These are phyloP conservation scores for Pseudoturritis turrita DNA, from an alignment of 345 rosid species.

Conservation along the genomic window DNA sequence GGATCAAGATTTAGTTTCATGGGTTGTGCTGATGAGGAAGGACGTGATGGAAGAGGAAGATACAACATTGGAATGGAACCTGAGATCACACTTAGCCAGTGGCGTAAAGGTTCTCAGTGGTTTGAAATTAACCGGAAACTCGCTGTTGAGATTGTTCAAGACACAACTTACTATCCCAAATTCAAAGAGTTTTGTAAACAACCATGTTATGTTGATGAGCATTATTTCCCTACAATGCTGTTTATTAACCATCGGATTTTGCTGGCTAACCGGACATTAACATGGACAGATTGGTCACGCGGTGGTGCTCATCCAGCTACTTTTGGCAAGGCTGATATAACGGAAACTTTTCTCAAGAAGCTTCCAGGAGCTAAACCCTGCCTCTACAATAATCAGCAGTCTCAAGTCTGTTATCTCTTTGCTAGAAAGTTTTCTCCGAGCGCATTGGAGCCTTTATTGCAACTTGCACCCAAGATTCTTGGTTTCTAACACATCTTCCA, in stretches of 20 bases:
- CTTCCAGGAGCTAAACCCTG: slow-evolving; percentile 44
- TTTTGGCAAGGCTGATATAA: slow-evolving; percentile 57
- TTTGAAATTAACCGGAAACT: slow-evolving; percentile 69
- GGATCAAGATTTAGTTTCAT: slow-evolving; percentile 64
- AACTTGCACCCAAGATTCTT: slow-evolving; percentile 45
- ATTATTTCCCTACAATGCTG: slow-evolving; percentile 88
- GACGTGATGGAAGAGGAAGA: slow-evolving; percentile 84
- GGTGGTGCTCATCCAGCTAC: slow-evolving; percentile 96
- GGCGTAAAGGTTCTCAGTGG: slow-evolving; percentile 99
- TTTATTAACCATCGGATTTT: slow-evolving; percentile 50
- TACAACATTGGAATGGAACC: slow-evolving; percentile 59
- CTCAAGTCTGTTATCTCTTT: slow-evolving; percentile 57
- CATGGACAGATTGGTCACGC: slow-evolving; percentile 91
- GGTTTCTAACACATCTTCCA: slow-evolving; percentile 34
- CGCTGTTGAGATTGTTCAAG: slow-evolving; percentile 59
- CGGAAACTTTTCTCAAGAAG: slow-evolving; percentile 47
- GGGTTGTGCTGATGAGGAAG: slow-evolving; percentile 71
- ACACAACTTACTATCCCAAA: slow-evolving; percentile 64
- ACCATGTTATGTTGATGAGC: slow-evolving; percentile 86
- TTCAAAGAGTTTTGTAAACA: slow-evolving; percentile 68
- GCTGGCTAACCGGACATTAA: slow-evolving; percentile 68
- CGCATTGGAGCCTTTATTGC: slow-evolving; percentile 61
- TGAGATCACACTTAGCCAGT: slow-evolving; percentile 59
- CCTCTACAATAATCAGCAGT: slow-evolving; percentile 46
- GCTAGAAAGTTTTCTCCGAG: slow-evolving; percentile 84